Evolutionary conservation across 352 stramenopile species (phyloP).

Genomic region (Phytophthora nicotianae): DNA sequence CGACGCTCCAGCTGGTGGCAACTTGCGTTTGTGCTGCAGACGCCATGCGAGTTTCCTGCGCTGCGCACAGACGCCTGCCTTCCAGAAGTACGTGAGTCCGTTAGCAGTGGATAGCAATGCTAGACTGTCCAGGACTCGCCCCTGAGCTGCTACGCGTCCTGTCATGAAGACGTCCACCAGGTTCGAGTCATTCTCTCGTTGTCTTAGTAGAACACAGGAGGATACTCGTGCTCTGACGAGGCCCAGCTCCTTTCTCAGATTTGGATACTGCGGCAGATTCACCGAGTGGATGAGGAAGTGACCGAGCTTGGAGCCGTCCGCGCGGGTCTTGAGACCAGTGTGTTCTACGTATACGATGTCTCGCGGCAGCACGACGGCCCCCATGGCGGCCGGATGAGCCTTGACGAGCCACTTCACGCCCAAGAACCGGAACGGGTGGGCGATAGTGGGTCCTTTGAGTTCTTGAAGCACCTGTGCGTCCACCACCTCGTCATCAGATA

Average conservation of each 20-base stretch:
- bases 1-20: constrained; percentile 2
- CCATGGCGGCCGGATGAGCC: constrained; percentile 25
- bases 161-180: constrained; percentile 56
- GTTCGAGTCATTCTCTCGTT: constrained; percentile 18
- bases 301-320: constrained; percentile 38
- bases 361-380: constrained; percentile 34
- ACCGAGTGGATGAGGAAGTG: constrained; percentile 55
- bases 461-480: constrained; percentile 48
- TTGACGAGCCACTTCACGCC: constrained; percentile 61
- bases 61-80: constrained; percentile 34
- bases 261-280: constrained; percentile 40
- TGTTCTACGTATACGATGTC: constrained; percentile 43
- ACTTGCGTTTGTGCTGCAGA: constrained; percentile 37
- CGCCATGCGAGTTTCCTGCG: constrained; percentile 41
- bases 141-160: constrained; percentile 47
- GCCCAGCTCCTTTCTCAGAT: constrained; percentile 31
- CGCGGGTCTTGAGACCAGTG: constrained; percentile 30
- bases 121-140: constrained; percentile 47
- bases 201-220: constrained; percentile 45
- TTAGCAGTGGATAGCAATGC: constrained; percentile 41
- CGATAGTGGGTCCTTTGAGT: constrained; percentile 41
- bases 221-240: constrained; percentile 51
- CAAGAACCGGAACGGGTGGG: constrained; percentile 55
- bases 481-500: constrained; percentile 45
- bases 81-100: constrained; percentile 43